Evolutionary conservation across 192 early-diverging fungal genomes (phyloP).

Genomic region (Paraglomus occultum): DNA sequence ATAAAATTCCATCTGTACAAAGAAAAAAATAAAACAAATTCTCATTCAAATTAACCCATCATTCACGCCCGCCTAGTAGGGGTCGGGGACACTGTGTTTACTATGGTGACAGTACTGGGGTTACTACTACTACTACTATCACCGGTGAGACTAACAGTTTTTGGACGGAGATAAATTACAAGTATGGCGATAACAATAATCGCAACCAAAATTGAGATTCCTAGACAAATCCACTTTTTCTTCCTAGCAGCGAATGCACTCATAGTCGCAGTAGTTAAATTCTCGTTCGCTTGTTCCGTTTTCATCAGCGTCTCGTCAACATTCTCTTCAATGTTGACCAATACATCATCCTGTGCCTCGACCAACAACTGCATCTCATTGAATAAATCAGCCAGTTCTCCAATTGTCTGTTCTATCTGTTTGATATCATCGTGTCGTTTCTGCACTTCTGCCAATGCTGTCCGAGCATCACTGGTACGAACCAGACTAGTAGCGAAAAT

Average conservation of each 20-base stretch:
- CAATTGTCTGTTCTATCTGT: slow-evolving; percentile 81
- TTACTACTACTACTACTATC: too few relatives aligned
- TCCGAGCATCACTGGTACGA: slow-evolving; percentile 64
- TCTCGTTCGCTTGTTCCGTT: slow-evolving; percentile 57
- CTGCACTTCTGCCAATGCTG: slow-evolving; percentile 78
- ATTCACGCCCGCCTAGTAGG: too few relatives aligned
- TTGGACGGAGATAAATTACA: not conserved
- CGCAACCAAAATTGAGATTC: slow-evolving; percentile 39
- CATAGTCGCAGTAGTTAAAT: slow-evolving; percentile 53
- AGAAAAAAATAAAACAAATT: too few relatives aligned
- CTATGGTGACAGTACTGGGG: too few relatives aligned
- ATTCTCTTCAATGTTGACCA: slow-evolving; percentile 71
- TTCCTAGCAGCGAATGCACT: slow-evolving; percentile 45
- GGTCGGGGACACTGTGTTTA: too few relatives aligned
- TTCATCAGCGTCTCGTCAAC: slow-evolving; percentile 58
- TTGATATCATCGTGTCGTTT: slow-evolving; percentile 81
- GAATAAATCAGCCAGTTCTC: slow-evolving; percentile 88
- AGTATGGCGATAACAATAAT: slow-evolving; percentile 47
- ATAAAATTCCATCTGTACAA: too few relatives aligned
- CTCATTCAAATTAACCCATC: too few relatives aligned
- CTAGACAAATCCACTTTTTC: slow-evolving; percentile 60
- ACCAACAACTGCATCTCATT: slow-evolving; percentile 87
- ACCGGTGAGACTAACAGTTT: too few relatives aligned
- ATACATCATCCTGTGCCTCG: slow-evolving; percentile 66
- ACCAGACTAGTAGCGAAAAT: slow-evolving; percentile 56